Base-by-base conservation (phyloP, 495 filamentous ascomycete species). In the Cenococcum geophilum region DNA sequence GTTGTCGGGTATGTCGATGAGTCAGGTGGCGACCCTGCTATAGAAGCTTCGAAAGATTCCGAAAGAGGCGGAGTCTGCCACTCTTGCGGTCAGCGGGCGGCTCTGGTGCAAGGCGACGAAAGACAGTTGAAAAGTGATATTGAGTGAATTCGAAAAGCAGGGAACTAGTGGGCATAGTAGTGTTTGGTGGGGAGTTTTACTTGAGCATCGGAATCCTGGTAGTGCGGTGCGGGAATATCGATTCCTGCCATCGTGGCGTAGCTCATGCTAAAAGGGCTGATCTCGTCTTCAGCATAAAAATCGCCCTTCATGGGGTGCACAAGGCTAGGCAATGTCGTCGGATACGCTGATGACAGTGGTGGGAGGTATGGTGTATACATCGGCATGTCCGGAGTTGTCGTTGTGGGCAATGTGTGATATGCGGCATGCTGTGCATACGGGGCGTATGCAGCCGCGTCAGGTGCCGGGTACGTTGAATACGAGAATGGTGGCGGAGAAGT, bases 61-160 rank as follows among this genome's bases (percentile, higher is more conserved):
- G 85, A 86, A 69, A 95, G 82, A 69, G 90, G 83, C 76, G 91
- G 91, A 76, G 91, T 92, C 89, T 95, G 80, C 62, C 51, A 61
- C 20, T 51, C 65, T 42, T 54, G 58, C 55, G 54, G 66, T 68
- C 66, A 68, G 66, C 66, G 61, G 42, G 58, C 62, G 66, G 61
- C 55, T 54, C 55, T 34, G n/a, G 42, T 35, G 34, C 40, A 48
- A 57, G 63, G 68, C 59, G 66, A 65, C 54, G 50, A 64, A 52
- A 68, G 35, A 59, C 35, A 58, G 59, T 51, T 53, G 55, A 55
- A 60, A 25, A 51, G 43, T 42, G 54, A 56, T 50, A 37, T 52
- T 23, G 25, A 52, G 21, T 16, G 53, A 32, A 9, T 56, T 56
- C 34, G 20, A 62, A 43, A 62, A 62, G 53, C 34, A 50, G 52